A percentile compares a stretch with the other conserved stretches of the same genome.
Conservation (phyloP, 108 stramenopile species). For the Fragilaria radians region DNA sequence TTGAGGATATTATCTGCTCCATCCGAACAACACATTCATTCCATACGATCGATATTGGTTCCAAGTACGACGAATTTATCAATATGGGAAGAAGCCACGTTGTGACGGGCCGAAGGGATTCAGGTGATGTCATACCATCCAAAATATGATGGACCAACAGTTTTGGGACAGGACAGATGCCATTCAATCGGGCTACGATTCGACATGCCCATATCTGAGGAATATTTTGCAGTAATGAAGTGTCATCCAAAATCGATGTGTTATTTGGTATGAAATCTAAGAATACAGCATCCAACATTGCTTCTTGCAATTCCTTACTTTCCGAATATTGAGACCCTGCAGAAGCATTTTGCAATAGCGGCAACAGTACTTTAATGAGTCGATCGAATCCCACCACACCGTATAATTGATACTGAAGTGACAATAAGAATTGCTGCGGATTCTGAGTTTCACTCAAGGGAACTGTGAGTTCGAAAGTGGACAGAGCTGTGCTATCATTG, state of each 20-base stretch:
- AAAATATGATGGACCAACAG: neutral
- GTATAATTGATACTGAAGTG: neutral
- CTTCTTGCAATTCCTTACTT: slow-evolving; percentile 10
- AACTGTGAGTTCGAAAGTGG: neutral
- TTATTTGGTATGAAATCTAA: neutral
- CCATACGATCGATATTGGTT: neutral
- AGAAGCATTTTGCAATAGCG: neutral
- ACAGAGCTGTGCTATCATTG: neutral
- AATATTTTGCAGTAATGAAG: neutral
- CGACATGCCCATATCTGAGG: slow-evolving; percentile 3
- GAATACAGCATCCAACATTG: slow-evolving; percentile 14
- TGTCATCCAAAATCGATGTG: neutral
- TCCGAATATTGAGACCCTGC: neutral
- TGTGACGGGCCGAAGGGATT: neutral
- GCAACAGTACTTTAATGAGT: neutral
- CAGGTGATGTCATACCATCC: slow-evolving; percentile 1
- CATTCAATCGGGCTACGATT: slow-evolving; percentile 4
- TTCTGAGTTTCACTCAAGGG: neutral
- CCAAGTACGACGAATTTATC: neutral
- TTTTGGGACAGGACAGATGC: neutral
- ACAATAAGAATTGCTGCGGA: neutral
- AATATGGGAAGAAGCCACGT: neutral
- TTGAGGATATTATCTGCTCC: neutral
- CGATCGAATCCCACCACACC: neutral
- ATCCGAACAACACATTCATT: neutral